phyloP scores from a whole-genome alignment of 164 flowering plant genomes.

The Echeveria elegans region DNA sequence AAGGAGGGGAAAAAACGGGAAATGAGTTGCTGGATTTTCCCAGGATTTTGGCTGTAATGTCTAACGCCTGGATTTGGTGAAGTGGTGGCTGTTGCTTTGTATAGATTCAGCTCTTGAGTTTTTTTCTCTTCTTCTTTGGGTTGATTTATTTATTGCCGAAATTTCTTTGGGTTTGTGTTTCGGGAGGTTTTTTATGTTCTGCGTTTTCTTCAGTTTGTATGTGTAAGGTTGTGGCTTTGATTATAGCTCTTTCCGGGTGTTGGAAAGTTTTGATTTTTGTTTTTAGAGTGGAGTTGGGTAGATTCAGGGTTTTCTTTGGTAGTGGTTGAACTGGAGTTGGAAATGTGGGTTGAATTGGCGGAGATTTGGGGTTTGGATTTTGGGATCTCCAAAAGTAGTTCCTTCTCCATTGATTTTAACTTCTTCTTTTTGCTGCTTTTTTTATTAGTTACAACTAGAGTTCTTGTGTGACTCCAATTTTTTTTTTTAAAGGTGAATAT shows the following conservation, averaged over 20 bases:
- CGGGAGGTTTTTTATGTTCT: not conserved
- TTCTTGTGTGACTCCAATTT: not conserved
- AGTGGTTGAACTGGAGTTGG: not conserved
- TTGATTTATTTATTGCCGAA: not conserved
- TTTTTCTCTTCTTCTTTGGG: too few species aligned
- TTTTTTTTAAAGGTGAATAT: not conserved
- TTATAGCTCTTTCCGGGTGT: not conserved
- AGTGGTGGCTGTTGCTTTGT: not conserved
- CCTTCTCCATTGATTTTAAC: not conserved
- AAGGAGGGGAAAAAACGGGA: not conserved
- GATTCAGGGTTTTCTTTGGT: not conserved
- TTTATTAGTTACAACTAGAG: not conserved
- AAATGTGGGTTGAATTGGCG: not conserved
- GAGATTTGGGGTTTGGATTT: not conserved
- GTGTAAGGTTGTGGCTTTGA: not conserved
- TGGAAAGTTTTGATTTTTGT: constrained; percentile 1
- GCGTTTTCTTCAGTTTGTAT: not conserved
- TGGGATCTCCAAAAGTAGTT: not conserved
- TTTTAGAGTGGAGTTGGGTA: not conserved
- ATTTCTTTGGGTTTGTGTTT: not conserved
- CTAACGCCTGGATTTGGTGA: constrained; percentile 3
- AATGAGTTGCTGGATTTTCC: not conserved
- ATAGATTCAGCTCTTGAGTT: not conserved
- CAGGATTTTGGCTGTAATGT: not conserved
- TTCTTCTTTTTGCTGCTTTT: constrained; percentile 1